Evolutionary conservation across 306 rosid species (phyloP).

Genomic region (Carpinus viminea): DNA sequence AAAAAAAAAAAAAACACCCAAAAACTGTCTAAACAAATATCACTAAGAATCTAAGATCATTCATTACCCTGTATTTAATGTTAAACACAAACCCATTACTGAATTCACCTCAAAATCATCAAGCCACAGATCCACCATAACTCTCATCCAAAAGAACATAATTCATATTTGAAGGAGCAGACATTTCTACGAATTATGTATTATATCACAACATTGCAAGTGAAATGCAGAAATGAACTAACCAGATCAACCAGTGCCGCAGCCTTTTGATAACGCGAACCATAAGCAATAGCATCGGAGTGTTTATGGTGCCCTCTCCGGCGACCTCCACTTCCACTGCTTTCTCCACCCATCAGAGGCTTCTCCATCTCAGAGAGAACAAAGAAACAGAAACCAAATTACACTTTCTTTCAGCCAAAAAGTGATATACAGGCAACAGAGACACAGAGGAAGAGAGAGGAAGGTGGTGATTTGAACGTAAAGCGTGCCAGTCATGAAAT

Average conservation of each 20-base stretch:
- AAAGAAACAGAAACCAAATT: neutral
- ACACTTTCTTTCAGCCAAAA: neutral
- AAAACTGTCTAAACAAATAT: neutral
- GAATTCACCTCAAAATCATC: neutral
- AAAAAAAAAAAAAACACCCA: neutral
- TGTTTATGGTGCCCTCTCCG: slow-evolving; percentile 29
- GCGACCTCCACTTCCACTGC: slow-evolving; percentile 35
- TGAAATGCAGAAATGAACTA: slow-evolving; percentile 10
- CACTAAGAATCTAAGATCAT: neutral
- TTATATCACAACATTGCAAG: neutral
- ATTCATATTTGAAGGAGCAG: neutral
- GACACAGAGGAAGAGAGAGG: neutral
- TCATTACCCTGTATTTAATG: neutral
- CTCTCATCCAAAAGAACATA: neutral
- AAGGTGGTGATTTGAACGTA: neutral
- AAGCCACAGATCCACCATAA: neutral
- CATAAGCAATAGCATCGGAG: slow-evolving; percentile 69
- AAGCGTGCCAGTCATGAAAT: neutral
- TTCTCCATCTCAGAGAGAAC: slow-evolving; percentile 41
- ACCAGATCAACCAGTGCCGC: slow-evolving; percentile 97
- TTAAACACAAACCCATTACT: neutral
- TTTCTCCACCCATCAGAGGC: slow-evolving; percentile 61
- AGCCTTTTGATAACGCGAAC: slow-evolving; percentile 71
- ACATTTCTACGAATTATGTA: neutral
- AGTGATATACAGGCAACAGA: neutral